Evolutionary conservation across 192 early-diverging fungal genomes (phyloP), one percentile per base, ranked within the genome.

Genomic region (Funneliformis mosseae): DNA sequence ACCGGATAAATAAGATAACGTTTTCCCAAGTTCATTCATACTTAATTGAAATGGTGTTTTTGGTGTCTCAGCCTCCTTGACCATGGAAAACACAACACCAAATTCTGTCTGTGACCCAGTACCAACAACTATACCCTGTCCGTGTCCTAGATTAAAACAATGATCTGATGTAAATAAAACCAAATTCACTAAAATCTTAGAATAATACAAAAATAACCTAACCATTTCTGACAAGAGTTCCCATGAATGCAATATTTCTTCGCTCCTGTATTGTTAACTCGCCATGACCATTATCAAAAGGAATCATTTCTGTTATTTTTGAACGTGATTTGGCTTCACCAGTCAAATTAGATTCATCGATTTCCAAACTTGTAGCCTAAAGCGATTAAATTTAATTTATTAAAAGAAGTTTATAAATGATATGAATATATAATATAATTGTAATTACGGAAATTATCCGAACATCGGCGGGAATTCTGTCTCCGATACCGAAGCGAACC

Each of bases 181-280:
- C 21, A 55, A 50, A 74, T 16, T 43, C 12, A 27, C 27, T 28
- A 11, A 12, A 38, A 70, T 70, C 18, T 18, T 4, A 42, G 0
- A 70, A 41, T n/a, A n/a, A 41, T 38, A 38, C 14, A 70, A 5
- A 25, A 61, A 43, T 74, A 41, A 76, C 5, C 78, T 48, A 75
- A 90, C 92, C 97, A 80, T 94, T 93, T 74, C 92, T 89, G 33
- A 98, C 94, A 45, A 98, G 83, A 18, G 97, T 97, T 27, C 97
- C 97, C 95, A 97, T 99, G 73, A 96, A 97, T 1, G 89, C 96
- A 82, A 99, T 95, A 84, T 99, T 99, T 48, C 87, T 90, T 75
- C 93, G 83, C 50, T 96, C 93, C 7, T 92, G 90, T 39, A 96
- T 83, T 8, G 87, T 84, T 18, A 93, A 70, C 69, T 93, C 90